These are phyloP conservation scores for Coemansia sp. DNA, from an alignment of 192 early-diverging fungal genomes.

Conservation along the genomic window DNA sequence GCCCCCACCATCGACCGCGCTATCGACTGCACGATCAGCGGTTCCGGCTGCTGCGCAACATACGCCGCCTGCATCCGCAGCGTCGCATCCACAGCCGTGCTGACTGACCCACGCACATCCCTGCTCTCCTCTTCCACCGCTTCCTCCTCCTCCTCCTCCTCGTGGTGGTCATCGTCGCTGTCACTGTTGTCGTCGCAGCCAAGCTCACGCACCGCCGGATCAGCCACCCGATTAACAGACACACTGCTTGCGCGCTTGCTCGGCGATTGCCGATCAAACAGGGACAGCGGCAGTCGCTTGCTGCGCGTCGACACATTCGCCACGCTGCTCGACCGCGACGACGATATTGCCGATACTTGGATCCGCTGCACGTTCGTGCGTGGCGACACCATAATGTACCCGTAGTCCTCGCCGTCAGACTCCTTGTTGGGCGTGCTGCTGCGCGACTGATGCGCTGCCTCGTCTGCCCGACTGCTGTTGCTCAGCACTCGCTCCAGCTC, in stretches of 20 bases:
- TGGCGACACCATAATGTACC: constrained; percentile 53
- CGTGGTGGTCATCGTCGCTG: neutral
- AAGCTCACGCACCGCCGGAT: constrained; percentile 12
- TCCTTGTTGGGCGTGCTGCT: constrained; percentile 13
- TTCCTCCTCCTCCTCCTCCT: neutral
- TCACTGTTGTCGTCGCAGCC: constrained; percentile 19
- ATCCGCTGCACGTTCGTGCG: constrained; percentile 46
- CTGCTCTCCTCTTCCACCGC: neutral
- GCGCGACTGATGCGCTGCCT: neutral
- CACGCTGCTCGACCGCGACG: constrained; percentile 17
- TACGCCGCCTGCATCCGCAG: constrained; percentile 21
- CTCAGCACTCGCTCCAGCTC: constrained; percentile 9
- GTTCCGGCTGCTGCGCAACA: constrained; percentile 53
- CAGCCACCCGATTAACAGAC: neutral
- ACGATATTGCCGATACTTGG: constrained; percentile 23
- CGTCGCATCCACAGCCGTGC: constrained; percentile 25
- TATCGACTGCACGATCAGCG: constrained; percentile 67
- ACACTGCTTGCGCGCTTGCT: constrained; percentile 1
- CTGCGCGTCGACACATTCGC: constrained; percentile 9
- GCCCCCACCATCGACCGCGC: constrained; percentile 81
- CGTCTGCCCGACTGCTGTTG: neutral
- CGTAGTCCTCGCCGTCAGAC: constrained; percentile 51
- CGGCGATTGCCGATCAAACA: constrained; percentile 20
- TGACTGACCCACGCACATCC: constrained; percentile 23
- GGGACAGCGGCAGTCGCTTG: neutral